Conservation (phyloP, 208 protist species). For the Trichomonas vaginalis region DNA sequence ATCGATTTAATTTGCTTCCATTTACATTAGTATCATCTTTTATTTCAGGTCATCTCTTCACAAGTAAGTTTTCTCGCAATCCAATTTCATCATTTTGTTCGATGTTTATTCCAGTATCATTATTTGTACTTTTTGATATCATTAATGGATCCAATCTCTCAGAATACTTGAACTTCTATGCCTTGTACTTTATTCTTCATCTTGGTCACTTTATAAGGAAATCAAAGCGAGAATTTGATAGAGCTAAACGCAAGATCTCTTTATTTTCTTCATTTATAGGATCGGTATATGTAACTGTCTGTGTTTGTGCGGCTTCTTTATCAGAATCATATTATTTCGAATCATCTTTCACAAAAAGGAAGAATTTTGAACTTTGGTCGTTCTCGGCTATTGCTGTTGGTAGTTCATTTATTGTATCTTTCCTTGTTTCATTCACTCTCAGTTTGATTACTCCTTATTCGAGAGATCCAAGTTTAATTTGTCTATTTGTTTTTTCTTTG, state of each 20-base stretch:
- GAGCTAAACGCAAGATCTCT: not conserved
- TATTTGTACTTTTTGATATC: not conserved
- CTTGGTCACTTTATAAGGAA: not conserved
- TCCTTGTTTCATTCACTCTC: not conserved
- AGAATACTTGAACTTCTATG: not conserved
- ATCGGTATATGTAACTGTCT: not conserved
- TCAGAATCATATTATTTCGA: not conserved
- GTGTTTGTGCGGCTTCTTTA: not conserved
- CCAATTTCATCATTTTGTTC: not conserved
- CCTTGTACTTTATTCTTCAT: not conserved
- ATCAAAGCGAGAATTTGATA: not conserved
- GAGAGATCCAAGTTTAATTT: not conserved
- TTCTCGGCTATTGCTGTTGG: not conserved
- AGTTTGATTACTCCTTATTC: not conserved
- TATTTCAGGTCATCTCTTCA: not conserved
- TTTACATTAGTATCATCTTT: not conserved
- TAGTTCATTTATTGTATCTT: not conserved
- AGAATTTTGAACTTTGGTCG: not conserved
- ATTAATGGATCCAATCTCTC: not conserved
- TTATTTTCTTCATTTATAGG: not conserved
- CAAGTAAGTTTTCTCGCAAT: not conserved
- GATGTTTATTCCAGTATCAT: not conserved
- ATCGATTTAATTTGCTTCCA: not conserved
- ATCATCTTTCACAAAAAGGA: not conserved
- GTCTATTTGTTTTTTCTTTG: not conserved